A percentile compares a stretch with the other conserved stretches of the same genome.
phyloP scores from a whole-genome alignment of 164 flowering plant species.

The Berberis vulgaris region DNA sequence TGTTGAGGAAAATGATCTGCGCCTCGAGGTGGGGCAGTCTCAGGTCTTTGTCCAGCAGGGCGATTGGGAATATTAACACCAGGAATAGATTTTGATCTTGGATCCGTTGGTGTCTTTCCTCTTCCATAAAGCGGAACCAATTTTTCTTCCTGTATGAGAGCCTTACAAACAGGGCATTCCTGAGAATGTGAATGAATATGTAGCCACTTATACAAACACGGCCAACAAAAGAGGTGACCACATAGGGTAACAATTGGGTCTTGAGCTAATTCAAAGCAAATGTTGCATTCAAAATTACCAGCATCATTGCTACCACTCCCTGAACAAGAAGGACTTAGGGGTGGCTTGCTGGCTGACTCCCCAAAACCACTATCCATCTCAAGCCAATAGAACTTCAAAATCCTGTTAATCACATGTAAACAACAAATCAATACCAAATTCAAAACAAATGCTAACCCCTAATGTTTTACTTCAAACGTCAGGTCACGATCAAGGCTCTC shows the following conservation, averaged over 20 bases:
- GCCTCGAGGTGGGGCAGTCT: conserved; percentile 55
- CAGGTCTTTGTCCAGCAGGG: conserved; percentile 70
- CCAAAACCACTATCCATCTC: conserved; percentile 30
- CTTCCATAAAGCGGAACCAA: conserved; percentile 77
- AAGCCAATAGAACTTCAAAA: neutral
- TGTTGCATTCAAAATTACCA: conserved; percentile 67
- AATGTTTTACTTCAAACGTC: too few relatives aligned
- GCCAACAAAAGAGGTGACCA: conserved; percentile 81
- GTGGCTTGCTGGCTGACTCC: conserved; percentile 32
- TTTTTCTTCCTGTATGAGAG: conserved; percentile 60
- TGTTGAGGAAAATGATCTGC: conserved; percentile 30
- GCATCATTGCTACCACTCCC: conserved; percentile 33
- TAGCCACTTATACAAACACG: conserved; percentile 73
- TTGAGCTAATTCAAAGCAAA: conserved; percentile 73
- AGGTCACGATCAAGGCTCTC: too few relatives aligned
- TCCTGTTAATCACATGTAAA: too few relatives aligned
- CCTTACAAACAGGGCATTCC: conserved; percentile 85
- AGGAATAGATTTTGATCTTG: conserved; percentile 56
- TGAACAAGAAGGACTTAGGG: conserved; percentile 33
- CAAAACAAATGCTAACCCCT: too few relatives aligned
- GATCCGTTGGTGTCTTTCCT: conserved; percentile 53
- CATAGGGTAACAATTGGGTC: conserved; percentile 74
- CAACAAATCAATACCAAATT: too few relatives aligned
- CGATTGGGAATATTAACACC: conserved; percentile 60
- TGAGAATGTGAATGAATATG: conserved; percentile 53